These are phyloP conservation scores for Alternaria brassicae DNA, from an alignment of 2,329 filamentous ascomycete genomes.

Conservation along the genomic window DNA sequence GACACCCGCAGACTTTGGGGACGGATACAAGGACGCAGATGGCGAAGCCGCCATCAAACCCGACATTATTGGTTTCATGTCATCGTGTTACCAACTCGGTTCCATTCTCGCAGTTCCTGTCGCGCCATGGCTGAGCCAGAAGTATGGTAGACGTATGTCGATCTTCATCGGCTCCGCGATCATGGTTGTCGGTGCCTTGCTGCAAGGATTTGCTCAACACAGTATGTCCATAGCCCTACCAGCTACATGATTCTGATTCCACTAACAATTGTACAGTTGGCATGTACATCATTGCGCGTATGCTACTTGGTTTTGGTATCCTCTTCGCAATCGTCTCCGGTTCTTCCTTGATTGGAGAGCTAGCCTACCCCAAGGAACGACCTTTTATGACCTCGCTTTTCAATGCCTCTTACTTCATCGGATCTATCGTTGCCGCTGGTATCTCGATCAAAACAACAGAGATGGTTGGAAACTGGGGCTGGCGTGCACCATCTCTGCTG, in stretches of 20 bases:
- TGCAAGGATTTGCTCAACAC: slow-evolving; percentile 60
- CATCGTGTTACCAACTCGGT: slow-evolving; percentile 46
- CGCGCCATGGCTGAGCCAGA: slow-evolving; percentile 43
- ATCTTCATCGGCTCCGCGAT: slow-evolving; percentile 66
- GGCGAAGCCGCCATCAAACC: slow-evolving; percentile 32
- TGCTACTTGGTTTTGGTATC: slow-evolving; percentile 68
- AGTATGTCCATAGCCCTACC: slow-evolving; percentile 21
- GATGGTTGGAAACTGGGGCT: slow-evolving; percentile 55
- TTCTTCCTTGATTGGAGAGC: slow-evolving; percentile 65
- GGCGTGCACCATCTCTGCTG: slow-evolving; percentile 59
- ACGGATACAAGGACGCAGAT: slow-evolving; percentile 32
- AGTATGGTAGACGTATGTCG: slow-evolving; percentile 61
- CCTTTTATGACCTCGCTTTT: slow-evolving; percentile 66
- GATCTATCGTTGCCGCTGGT: slow-evolving; percentile 57
- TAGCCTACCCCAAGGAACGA: slow-evolving; percentile 68
- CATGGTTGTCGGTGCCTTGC: slow-evolving; percentile 65
- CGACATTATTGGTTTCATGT: slow-evolving; percentile 44
- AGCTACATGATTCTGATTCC: not conserved
- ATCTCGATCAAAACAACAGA: slow-evolving; percentile 59
- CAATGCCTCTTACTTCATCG: slow-evolving; percentile 66
- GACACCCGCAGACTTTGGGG: slow-evolving; percentile 37
- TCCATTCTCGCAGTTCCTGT: slow-evolving; percentile 45
- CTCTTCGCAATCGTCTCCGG: slow-evolving; percentile 66
- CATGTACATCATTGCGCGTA: slow-evolving; percentile 67
- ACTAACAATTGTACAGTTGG: slow-evolving; percentile 39